Evolutionary conservation across 1,284 basidiomycete species (phyloP), one percentile per base, ranked within the genome.

Genomic region (Inonotus hispidus): DNA sequence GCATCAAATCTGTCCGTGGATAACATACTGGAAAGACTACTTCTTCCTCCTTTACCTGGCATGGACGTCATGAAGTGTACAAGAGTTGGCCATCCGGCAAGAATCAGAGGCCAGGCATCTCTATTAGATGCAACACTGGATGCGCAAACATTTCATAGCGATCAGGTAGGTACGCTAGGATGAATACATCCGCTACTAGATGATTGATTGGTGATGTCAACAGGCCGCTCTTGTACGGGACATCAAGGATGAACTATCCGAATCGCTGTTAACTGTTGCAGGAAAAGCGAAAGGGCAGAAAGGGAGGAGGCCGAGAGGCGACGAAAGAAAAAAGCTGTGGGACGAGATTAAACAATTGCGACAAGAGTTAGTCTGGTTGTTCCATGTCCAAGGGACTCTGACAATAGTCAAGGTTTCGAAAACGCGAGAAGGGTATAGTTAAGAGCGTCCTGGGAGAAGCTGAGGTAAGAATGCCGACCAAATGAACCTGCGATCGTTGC

Each of bases 1-100:
- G 93, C 93, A 3, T 94, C 91, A 3, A 97, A 97, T 67, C 77
- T 97, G 57, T 90, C 94, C 1, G 92, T 96, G 1, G 93, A 96
- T 71, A 95, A 96, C 71, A 87, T 96, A 39, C 78, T 95, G 3
- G 88, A 95, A 67, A 80, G 93, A n/a, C 77, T 95, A 2, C 78
- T 92, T 13, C 79, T 79, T 16, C 74, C 90, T 5, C 84, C 85
- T 14, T 63, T 71, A 0, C 66, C 71, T 1, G 74, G 73, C 1
- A 25, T 55, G 29, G 65, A 71, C n/a, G 76, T 72, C 62, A 67
- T 90, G 8, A 85, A 79, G 68, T 77, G 93, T 6, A 92, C 93
- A 1, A 82, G 95, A 13, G 80, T 97, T 8, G 94, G 94, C 0
- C 95, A 99, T 71, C 96, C 96, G 0, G 96, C 97, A 0, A 83